Evolutionary conservation across 1,139 yeast genomes (phyloP), one percentile per base, ranked within the genome.

Genomic region (Scheffersomyces insectosa): DNA sequence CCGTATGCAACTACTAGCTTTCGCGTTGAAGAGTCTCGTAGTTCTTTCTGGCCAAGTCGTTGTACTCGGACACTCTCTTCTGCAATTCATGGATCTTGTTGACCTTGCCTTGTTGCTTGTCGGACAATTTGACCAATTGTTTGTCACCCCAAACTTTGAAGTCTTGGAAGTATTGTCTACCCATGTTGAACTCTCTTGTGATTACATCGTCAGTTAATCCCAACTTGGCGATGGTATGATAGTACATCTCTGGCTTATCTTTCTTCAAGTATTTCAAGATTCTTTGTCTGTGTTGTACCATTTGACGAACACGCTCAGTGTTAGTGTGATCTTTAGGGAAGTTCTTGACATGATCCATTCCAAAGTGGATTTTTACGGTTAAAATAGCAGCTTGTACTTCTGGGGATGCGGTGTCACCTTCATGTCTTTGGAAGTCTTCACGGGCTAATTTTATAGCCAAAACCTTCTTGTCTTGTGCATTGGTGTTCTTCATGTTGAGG

Each of bases 321-420:
- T 85, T 83, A 37, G 74, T 73, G 56, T 79, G 74, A 66, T 93
- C 98, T 61, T 89, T 87, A 54, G 82, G 85, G 60, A 83, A 76
- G 43, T 78, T 75, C 59, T 83, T 83, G 45, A 88, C 77, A 60
- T 91, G 97, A 37, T 80, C 78, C 72, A 88, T 88, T 45, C 88
- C 74, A 54, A 80, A 84, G 51, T 86, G 89, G 52, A 93, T 88
- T 57, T 81, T 81, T 43, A 88, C 84, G 1, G 98, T 89, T 68
- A 85, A 70, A 28, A 88, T 79, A 2, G 97, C 98, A 1, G 98
- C 97, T 65, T 91, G 97, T 27, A 90, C 97, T 67, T 91, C 98
- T 40, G 96, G 83, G 0, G 96, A 88, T 1, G 96, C 97, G 0
- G 97, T 88, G 62, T 93, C 98, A 40, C 96, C 97, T 40, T 84